Base-by-base conservation (phyloP, 2,329 filamentous ascomycete genomes). In the Pseudopithomyces maydicus region DNA sequence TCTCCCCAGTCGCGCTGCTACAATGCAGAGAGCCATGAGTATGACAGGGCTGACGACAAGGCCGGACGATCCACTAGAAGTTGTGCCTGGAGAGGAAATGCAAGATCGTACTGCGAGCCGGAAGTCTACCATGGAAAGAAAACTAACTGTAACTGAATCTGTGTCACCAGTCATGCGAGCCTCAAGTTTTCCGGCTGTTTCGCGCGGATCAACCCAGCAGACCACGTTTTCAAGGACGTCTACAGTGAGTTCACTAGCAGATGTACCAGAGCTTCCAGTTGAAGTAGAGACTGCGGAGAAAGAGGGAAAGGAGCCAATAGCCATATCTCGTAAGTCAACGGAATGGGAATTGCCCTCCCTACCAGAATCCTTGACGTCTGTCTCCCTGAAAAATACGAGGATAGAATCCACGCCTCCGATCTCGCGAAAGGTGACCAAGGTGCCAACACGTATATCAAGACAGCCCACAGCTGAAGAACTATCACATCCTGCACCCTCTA, bases 201-300 rank as follows among this genome's bases (percentile, higher is more conserved):
- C 52, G 17, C 52, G 52, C 8, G 22, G 22, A 23, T 33, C 52
- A 14, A 52, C 56, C 32, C 47, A 52, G 29, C 57, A 59, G 36
- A 26, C 42, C 6, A 59, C 49, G 6, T n/a, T 50, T 5, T 38
- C 52, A 14, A 14, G 11, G 15, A n/a, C 5, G 35, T 36, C 15
- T n/a, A 36, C 35, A n/a, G 15, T 36, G 35, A 36, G 12, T 36
- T 11, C 35, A 14, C 35, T n/a, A 36, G 15, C 35, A 36, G 12
- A 5, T 4, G 5, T n/a, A 5, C 35, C 35, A 6, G 35, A 36
- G 15, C 12, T 14, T 36, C 15, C 15, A 36, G 5, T 14, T 36
- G 35, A 36, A 14, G 35, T 36, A 36, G 12, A 36, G 15, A 6
- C 11, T 36, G 5, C 15, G 35, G 35, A 36, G 15, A 14, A 6